phyloP scores from a whole-genome alignment of 1,139 yeast species.

The Taphrina wiesneri region DNA sequence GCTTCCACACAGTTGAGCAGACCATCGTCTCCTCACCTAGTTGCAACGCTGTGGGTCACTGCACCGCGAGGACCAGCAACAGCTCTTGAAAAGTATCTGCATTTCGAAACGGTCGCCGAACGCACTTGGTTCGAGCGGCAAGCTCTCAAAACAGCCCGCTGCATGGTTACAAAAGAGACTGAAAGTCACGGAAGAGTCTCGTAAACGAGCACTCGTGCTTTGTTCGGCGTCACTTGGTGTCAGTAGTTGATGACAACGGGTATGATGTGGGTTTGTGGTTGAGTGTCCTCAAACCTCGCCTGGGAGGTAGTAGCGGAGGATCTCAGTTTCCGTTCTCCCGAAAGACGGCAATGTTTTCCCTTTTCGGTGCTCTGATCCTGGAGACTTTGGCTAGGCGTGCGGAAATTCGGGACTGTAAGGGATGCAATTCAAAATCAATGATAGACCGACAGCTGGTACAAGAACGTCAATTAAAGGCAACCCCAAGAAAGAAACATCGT shows the following conservation, averaged over 20 bases:
- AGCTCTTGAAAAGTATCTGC: slow-evolving; percentile 5
- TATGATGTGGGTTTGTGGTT: background rate
- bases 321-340: background rate
- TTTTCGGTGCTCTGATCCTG: background rate
- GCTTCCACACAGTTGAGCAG: background rate
- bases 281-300: background rate
- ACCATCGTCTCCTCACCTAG: background rate
- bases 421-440: no score
- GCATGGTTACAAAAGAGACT: background rate
- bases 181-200: background rate
- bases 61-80: background rate
- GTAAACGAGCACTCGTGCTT: background rate
- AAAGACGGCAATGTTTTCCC: background rate
- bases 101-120: background rate
- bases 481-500: no score
- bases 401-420: no score
- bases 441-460: no score
- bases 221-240: background rate
- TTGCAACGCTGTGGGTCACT: background rate
- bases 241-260: background rate
- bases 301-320: background rate
- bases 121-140: slow-evolving; percentile 1
- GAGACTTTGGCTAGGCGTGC: no score
- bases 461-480: no score
- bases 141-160: slow-evolving; percentile 11